Evolutionary conservation across 2,329 filamentous ascomycete species (phyloP), one percentile per base, ranked within the genome.

Genomic region (Hymenoscyphus repandus): DNA sequence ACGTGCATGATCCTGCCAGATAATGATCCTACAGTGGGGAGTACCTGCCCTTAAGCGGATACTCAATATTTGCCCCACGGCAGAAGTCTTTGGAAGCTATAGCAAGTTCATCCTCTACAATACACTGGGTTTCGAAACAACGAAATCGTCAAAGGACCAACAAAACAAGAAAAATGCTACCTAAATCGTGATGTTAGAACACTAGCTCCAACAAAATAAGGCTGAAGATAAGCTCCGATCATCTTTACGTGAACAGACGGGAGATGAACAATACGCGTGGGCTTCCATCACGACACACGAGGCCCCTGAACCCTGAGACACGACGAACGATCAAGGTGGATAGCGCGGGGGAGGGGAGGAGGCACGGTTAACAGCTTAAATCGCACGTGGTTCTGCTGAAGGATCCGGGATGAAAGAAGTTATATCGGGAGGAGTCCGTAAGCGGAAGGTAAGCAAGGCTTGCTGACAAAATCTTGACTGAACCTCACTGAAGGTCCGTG

Each of bases 1-100:
- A 22, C 15, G 17, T 52, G 50, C 45, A 49, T 52, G 50, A 52
- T 52, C 50, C 50, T 49, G 34, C 45, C 13, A 22, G 36, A 46
- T 47, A 46, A 32, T 36, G 42, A 51, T 51, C 49, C 42, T 42
- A 22, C 42, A 22, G 39, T 38, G 39, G 15, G 15, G 20, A 34
- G 18, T 42, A 20, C 22, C 22, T 27, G 22, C n/a, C 12, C 10
- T 33, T 37, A 17, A 37, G 34, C 34, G 34, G 34, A 13, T 17
- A 17, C 34, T 27, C 22, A 7, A 27, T 27, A 34, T 20, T n/a
- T 32, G 39, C 20, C 45, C 30, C n/a, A 22, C 22, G 32, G 15
- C 39, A 20, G 4, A 30, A 7, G 2, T 39, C 12, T 40, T 20
- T 31, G 15, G 15, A 27, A 27, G 30, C 20, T 30, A 38, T n/a